Evolutionary conservation across 2,329 filamentous ascomycete genomes (phyloP).

Genomic region (Pochonia chlamydosporia): DNA sequence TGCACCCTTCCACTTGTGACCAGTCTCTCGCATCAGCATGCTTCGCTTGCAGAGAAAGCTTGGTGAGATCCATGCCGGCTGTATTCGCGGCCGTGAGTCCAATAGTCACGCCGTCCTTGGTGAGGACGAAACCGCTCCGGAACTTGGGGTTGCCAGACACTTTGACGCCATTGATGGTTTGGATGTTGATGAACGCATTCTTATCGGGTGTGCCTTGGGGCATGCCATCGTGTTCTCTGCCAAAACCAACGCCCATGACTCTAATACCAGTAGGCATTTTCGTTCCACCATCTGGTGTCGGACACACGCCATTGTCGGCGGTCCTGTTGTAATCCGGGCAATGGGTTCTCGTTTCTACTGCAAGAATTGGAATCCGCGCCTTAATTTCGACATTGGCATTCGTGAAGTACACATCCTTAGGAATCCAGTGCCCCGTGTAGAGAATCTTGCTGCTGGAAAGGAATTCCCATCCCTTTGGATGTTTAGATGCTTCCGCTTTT

Average conservation of each 20-base stretch:
- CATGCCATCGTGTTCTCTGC: conserved; percentile 5
- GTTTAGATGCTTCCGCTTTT: neutral
- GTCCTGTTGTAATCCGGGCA: conserved; percentile 5
- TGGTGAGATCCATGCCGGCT: neutral
- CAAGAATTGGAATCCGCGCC: conserved; percentile 4
- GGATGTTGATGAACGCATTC: conserved; percentile 4
- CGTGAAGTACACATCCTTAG: neutral
- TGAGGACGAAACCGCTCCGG: conserved; percentile 1
- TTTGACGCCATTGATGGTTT: neutral
- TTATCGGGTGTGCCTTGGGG: conserved; percentile 7
- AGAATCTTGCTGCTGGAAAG: conserved; percentile 7
- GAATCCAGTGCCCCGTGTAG: conserved; percentile 4
- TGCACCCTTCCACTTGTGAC: conserved; percentile 1
- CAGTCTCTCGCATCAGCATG: neutral
- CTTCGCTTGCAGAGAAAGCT: neutral
- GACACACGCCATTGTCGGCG: neutral
- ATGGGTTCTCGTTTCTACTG: neutral
- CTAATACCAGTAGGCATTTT: neutral
- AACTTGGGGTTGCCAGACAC: neutral
- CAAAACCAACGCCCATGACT: conserved; percentile 5
- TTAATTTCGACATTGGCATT: neutral
- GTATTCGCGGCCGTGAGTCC: conserved; percentile 4
- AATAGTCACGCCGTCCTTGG: neutral
- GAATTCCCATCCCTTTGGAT: conserved; percentile 4
- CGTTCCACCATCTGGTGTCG: neutral